Conservation (phyloP, 345 rosid genomes). For the Lagerstroemia speciosa region DNA sequence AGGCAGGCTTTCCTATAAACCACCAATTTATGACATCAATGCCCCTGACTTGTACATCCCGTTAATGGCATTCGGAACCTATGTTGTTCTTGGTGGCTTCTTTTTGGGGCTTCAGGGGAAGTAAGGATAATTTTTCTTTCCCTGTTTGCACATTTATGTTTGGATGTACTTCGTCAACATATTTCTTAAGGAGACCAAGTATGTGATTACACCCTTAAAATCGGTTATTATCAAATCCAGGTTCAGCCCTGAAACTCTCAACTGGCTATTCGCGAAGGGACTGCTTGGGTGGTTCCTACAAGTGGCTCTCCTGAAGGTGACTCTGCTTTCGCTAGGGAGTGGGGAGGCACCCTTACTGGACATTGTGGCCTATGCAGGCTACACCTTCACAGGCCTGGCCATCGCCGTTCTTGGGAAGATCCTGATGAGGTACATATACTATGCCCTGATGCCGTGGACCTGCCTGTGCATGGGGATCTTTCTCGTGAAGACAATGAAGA, state of each 20-base stretch:
- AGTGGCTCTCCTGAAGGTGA: conserved; percentile 71
- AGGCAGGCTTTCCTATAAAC: conserved; percentile 94
- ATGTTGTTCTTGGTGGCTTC: conserved; percentile 83
- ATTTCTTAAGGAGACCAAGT: background rate
- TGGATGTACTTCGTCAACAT: background rate
- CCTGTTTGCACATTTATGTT: no score
- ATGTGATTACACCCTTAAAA: background rate
- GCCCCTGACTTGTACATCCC: conserved; percentile 96
- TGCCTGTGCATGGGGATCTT: conserved; percentile 81
- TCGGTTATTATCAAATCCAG: conserved; percentile 18
- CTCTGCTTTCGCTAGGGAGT: conserved; percentile 72
- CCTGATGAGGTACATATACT: conserved; percentile 60
- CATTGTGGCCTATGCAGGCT: conserved; percentile 83
- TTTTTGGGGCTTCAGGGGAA: conserved; percentile 73
- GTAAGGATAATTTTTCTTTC: conserved; percentile 35
- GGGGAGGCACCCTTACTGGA: conserved; percentile 93
- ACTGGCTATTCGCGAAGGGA: conserved; percentile 88
- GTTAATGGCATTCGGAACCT: conserved; percentile 93
- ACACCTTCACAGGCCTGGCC: conserved; percentile 73
- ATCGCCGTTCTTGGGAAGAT: conserved; percentile 74
- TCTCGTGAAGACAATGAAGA: conserved; percentile 92
- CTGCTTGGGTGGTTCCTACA: conserved; percentile 84
- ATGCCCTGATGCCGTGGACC: conserved; percentile 70
- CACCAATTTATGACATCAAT: conserved; percentile 84
- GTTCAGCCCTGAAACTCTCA: conserved; percentile 88